phyloP scores from a whole-genome alignment of 225 moss, liverwort and hornwort genomes.

The Pseudoscleropodium purum region DNA sequence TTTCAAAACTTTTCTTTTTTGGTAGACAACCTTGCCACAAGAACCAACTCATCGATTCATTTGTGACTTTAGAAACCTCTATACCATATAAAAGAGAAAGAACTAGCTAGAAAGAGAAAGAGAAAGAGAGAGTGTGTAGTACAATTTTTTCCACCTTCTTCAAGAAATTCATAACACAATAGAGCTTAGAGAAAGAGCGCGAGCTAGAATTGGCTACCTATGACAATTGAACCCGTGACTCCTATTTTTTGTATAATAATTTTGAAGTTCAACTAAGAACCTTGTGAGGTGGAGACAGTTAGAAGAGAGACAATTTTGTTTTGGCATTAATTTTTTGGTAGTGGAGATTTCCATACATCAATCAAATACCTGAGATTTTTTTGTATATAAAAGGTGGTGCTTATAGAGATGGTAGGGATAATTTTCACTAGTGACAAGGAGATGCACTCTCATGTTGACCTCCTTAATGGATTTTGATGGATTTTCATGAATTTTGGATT shows the following conservation, averaged over 20 bases:
- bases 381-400: neutral
- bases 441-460: neutral
- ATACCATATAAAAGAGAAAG: neutral
- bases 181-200: slow-evolving; percentile 39
- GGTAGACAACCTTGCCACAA: neutral
- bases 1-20: neutral
- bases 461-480: neutral
- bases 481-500: too few relatives aligned
- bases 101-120: neutral
- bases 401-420: neutral
- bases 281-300: neutral
- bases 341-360: neutral
- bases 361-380: neutral
- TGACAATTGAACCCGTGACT: neutral
- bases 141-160: slow-evolving; percentile 35
- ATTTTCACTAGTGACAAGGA: neutral
- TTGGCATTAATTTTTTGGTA: neutral
- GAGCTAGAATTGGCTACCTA: neutral
- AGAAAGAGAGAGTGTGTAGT: neutral
- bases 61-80: neutral
- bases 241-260: slow-evolving; percentile 27
- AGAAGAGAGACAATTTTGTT: neutral
- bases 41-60: slow-evolving; percentile 3
- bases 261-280: neutral
- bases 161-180: neutral